A percentile compares a stretch with the other conserved stretches of the same genome.
Conservation (phyloP, 2,329 filamentous ascomycete species). For the Colletotrichum tropicicola region DNA sequence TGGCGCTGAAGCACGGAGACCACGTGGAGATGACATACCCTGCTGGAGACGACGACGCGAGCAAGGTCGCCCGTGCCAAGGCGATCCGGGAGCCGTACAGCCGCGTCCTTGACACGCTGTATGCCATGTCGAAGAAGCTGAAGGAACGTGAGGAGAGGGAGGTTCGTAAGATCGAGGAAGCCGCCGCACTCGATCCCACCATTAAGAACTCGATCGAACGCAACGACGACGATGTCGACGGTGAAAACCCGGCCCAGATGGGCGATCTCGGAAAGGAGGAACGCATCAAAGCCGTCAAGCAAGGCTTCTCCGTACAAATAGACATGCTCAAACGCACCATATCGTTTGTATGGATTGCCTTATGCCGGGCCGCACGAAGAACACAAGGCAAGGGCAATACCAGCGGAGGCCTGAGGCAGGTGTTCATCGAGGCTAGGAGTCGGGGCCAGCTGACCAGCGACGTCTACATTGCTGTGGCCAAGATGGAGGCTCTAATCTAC, state of each 20-base stretch:
- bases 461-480: conserved; percentile 91
- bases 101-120: conserved; percentile 85
- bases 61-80: conserved; percentile 77
- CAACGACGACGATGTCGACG: conserved; percentile 55
- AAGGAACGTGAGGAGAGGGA: conserved; percentile 70
- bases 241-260: conserved; percentile 49
- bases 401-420: conserved; percentile 77
- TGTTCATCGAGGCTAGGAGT: conserved; percentile 89
- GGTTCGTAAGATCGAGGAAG: conserved; percentile 65
- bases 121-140: conserved; percentile 80
- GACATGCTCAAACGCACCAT: conserved; percentile 84
- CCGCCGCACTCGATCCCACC: conserved; percentile 47
- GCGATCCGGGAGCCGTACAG: conserved; percentile 87
- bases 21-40: conserved; percentile 82
- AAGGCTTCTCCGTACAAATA: conserved; percentile 77
- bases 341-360: conserved; percentile 92
- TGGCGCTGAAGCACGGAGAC: conserved; percentile 91
- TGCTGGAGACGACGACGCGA: conserved; percentile 79
- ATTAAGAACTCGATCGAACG: conserved; percentile 49
- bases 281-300: conserved; percentile 68
- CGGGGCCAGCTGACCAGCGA: conserved; percentile 91
- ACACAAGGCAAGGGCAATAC: conserved; percentile 83
- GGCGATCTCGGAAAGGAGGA: conserved; percentile 63
- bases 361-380: conserved; percentile 93
- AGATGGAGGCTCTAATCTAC: conserved; percentile 96